Evolutionary conservation across 1,139 yeast genomes (phyloP).

Genomic region (Debaryomyces fabryi): DNA sequence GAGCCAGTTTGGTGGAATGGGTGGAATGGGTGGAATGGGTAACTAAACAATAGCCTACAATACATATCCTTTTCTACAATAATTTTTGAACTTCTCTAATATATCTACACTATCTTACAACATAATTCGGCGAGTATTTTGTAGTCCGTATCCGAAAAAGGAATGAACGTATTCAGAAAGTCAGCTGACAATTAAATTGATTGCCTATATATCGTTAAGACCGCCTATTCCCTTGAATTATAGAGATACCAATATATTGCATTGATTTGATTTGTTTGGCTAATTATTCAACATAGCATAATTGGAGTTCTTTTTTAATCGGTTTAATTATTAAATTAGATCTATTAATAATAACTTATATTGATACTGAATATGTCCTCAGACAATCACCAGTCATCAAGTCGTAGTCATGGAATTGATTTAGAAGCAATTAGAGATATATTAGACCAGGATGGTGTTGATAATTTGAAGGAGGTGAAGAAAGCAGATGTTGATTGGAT

Average conservation of each 20-base stretch:
- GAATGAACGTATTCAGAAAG: neutral
- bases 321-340: neutral
- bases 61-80: neutral
- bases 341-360: slow-evolving; percentile 30
- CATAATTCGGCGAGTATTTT: neutral
- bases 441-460: slow-evolving; percentile 22
- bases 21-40: slow-evolving; percentile 31
- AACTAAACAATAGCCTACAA: neutral
- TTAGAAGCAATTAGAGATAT: slow-evolving; percentile 21
- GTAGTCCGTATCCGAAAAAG: neutral
- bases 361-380: slow-evolving; percentile 34
- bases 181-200: neutral
- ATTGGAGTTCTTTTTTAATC: neutral
- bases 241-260: neutral
- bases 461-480: slow-evolving; percentile 31
- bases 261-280: neutral
- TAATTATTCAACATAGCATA: neutral
- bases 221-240: neutral
- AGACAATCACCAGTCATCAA: slow-evolving; percentile 23
- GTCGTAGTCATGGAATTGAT: slow-evolving; percentile 12
- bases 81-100: neutral
- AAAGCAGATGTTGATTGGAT: slow-evolving; percentile 54
- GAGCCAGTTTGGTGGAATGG: slow-evolving; percentile 59
- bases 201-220: neutral
- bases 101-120: neutral